phyloP scores from a whole-genome alignment of 257 asterid species.

The Asclepias syriaca region DNA sequence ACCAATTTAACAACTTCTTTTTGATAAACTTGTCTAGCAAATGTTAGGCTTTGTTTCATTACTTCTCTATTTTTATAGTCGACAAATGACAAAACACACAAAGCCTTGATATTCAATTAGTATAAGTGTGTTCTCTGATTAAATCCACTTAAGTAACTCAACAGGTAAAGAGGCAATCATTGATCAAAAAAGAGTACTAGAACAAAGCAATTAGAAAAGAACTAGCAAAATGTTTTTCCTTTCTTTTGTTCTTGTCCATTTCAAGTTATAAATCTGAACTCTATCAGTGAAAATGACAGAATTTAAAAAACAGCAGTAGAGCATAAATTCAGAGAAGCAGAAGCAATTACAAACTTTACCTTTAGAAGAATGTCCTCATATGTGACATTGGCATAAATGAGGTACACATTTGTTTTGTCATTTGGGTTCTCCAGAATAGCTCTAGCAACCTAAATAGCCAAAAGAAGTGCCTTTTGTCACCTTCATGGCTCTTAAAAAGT shows the following conservation, averaged over 20 bases:
- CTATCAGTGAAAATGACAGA: background rate
- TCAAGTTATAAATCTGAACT: background rate
- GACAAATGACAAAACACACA: background rate
- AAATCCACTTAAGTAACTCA: background rate
- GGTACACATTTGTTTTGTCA: slow-evolving; percentile 71
- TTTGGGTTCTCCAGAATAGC: slow-evolving; percentile 81
- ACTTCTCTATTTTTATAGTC: background rate
- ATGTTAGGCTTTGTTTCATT: background rate
- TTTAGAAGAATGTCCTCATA: slow-evolving; percentile 81
- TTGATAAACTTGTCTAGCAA: background rate
- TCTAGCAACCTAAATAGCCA: slow-evolving; percentile 64
- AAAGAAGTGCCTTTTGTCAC: slow-evolving; percentile 1
- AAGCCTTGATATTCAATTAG: background rate
- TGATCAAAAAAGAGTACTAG: background rate
- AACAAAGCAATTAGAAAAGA: background rate
- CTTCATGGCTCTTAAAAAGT: background rate
- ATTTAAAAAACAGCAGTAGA: background rate
- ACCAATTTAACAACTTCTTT: background rate
- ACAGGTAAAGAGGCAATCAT: background rate
- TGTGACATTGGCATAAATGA: slow-evolving; percentile 88
- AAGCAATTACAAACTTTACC: slow-evolving; percentile 35
- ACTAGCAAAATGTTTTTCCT: no score
- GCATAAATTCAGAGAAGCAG: background rate
- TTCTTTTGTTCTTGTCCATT: no score
- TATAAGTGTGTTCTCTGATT: background rate